Percentiles rank a stretch among this genome's conserved stretches.
These are phyloP conservation scores for Cladosporium sp. DNA, from an alignment of 2,329 filamentous ascomycete species.

Conservation along the genomic window DNA sequence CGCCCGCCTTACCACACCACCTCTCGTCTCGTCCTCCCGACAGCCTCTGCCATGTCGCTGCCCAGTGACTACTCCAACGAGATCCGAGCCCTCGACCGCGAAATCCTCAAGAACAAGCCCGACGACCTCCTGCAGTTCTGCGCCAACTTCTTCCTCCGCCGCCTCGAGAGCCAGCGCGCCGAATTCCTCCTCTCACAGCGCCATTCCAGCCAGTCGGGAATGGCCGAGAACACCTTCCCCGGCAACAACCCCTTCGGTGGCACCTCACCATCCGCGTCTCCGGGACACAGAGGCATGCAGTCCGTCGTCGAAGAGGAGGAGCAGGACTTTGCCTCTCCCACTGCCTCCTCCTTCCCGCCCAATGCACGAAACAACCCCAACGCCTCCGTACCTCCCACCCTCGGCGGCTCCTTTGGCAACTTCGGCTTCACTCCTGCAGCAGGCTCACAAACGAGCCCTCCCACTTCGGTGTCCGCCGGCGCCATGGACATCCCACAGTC, in stretches of 20 bases:
- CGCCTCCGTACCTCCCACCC: slow-evolving; percentile 37
- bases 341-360: slow-evolving; percentile 46
- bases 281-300: slow-evolving; percentile 42
- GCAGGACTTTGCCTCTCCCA: slow-evolving; percentile 71
- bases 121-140: slow-evolving; percentile 66
- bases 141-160: slow-evolving; percentile 63
- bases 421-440: slow-evolving; percentile 27
- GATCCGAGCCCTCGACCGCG: slow-evolving; percentile 59
- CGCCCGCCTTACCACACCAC: background rate
- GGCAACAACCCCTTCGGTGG: slow-evolving; percentile 73
- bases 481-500: slow-evolving; percentile 56
- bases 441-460: slow-evolving; percentile 27
- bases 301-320: slow-evolving; percentile 81
- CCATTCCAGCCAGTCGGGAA: slow-evolving; percentile 45
- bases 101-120: slow-evolving; percentile 56
- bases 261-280: slow-evolving; percentile 21
- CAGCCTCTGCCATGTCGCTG: slow-evolving; percentile 30
- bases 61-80: slow-evolving; percentile 57
- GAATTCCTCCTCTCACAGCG: slow-evolving; percentile 50
- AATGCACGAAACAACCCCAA: slow-evolving; percentile 42
- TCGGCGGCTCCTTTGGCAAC: slow-evolving; percentile 30
- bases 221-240: slow-evolving; percentile 73
- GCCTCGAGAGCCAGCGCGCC: slow-evolving; percentile 61
- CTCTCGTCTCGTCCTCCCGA: background rate
- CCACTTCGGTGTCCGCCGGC: slow-evolving; percentile 38